Evolutionary conservation across 768 basidiomycete genomes (phyloP), one percentile per base, ranked within the genome.

Genomic region (Calocybe cyanea): DNA sequence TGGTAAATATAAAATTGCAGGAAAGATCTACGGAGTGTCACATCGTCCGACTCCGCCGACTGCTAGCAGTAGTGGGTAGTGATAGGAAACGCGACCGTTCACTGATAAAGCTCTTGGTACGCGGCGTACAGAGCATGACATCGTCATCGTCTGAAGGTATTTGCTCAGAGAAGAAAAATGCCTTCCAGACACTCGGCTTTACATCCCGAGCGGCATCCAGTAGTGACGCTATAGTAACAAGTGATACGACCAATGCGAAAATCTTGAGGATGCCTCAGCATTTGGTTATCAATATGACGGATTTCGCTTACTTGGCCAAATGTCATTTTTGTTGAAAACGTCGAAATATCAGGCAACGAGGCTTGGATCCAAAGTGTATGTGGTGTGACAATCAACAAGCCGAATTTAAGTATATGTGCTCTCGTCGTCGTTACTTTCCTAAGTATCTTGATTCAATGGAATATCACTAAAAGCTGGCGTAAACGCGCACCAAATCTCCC

Each of bases 261-360:
- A 45, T 38, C 43, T 37, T 5, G 23, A 13, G 15, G 6, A 5
- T 6, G n/a, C 3, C 11, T 25, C n/a, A 8, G 13, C 4, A 4
- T 14, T 7, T 14, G 7, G n/a, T 8, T 21, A 9, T 39, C 14
- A 13, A n/a, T 2, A 13, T 2, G 24, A 19, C 19, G 13, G 15
- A 14, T 8, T 9, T 5, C 20, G 35, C 21, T 33, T 21, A 48
- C 49, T 41, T 53, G 46, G 17, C 50, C 50, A 44, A 49, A 55
- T 9, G 45, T 44, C 28, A 55, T 41, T 2, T 13, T 21, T 7
- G 7, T n/a, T 5, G 47, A 35, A n/a, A n/a, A n/a, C n/a, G n/a
- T n/a, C n/a, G n/a, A n/a, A n/a, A n/a, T n/a, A n/a, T n/a, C n/a
- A n/a, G n/a, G n/a, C n/a, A n/a, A n/a, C n/a, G 31, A 32, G 31